Evolutionary conservation across 2,329 filamentous ascomycete species (phyloP).

Genomic region (Aureobasidium sp.): DNA sequence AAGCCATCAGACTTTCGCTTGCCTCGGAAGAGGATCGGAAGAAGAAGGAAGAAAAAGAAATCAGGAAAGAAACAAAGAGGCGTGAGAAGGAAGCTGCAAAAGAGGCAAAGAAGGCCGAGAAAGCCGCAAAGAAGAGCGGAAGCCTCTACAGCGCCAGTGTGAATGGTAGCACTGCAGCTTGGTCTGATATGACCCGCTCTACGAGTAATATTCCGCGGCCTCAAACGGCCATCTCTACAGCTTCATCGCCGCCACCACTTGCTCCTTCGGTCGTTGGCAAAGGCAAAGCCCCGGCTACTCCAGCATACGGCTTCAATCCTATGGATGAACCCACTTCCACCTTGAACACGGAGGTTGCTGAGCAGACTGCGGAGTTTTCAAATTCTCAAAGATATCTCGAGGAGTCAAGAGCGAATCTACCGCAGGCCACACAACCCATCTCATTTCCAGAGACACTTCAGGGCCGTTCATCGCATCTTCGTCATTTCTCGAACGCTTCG

Average conservation of each 20-base stretch:
- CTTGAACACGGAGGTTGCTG: constrained; percentile 29
- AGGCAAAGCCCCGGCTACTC: constrained; percentile 42
- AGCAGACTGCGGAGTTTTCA: constrained; percentile 22
- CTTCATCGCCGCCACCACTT: constrained; percentile 25
- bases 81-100: constrained; percentile 68
- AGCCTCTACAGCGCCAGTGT: constrained; percentile 44
- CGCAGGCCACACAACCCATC: constrained; percentile 23
- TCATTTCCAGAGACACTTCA: constrained; percentile 20
- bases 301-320: constrained; percentile 36
- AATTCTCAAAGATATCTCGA: constrained; percentile 41
- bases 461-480: constrained; percentile 36
- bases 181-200: constrained; percentile 30
- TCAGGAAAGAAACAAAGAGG: constrained; percentile 75
- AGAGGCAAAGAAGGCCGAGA: constrained; percentile 59
- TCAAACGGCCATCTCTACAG: constrained; percentile 3
- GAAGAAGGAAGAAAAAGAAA: constrained; percentile 73
- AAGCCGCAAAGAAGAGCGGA: constrained; percentile 56
- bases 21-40: constrained; percentile 90
- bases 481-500: constrained; percentile 81
- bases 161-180: constrained; percentile 30
- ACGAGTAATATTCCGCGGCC: constrained; percentile 48
- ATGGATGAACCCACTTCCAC: constrained; percentile 38
- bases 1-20: constrained; percentile 86
- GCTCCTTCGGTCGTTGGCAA: constrained; percentile 33
- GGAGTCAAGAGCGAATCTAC: constrained; percentile 38